A percentile compares a stretch with the other conserved stretches of the same genome.
Conservation (phyloP, 495 filamentous ascomycete genomes). For the Cladorrhinum samala region DNA sequence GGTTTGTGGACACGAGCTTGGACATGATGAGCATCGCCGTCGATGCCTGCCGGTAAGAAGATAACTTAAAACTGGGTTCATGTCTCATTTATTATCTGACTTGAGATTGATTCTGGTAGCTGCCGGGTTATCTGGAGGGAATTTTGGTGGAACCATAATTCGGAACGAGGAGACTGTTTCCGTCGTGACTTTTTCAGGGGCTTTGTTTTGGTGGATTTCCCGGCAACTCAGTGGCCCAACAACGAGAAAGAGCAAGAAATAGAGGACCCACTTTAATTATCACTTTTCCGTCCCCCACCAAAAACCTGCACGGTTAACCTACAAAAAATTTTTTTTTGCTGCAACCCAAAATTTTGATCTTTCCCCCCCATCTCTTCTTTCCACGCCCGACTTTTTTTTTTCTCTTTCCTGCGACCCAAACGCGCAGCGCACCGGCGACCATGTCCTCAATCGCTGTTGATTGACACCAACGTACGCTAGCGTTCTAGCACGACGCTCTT, state of each 20-base stretch:
- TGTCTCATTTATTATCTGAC: too few species aligned
- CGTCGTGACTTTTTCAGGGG: neutral
- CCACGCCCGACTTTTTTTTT: neutral
- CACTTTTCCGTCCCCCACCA: neutral
- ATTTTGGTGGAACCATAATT: too few species aligned
- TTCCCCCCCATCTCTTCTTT: neutral
- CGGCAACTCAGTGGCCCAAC: neutral
- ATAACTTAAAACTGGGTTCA: too few species aligned
- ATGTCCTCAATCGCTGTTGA: neutral
- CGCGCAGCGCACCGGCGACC: neutral
- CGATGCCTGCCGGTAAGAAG: too few species aligned
- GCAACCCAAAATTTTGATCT: slow-evolving; percentile 2
- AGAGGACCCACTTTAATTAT: neutral
- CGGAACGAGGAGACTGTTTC: too few species aligned
- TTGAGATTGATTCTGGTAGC: too few species aligned
- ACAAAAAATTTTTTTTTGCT: neutral
- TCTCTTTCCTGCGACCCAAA: neutral
- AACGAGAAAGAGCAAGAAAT: neutral
- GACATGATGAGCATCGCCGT: too few species aligned
- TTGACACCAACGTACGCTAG: neutral
- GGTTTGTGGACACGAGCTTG: neutral
- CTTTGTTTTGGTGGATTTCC: neutral
- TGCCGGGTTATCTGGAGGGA: too few species aligned
- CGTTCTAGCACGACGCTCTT: slow-evolving; percentile 1
- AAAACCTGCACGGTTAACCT: neutral